phyloP scores from a whole-genome alignment of 106 monocot species.

The Dendrobium chrysotoxum region DNA sequence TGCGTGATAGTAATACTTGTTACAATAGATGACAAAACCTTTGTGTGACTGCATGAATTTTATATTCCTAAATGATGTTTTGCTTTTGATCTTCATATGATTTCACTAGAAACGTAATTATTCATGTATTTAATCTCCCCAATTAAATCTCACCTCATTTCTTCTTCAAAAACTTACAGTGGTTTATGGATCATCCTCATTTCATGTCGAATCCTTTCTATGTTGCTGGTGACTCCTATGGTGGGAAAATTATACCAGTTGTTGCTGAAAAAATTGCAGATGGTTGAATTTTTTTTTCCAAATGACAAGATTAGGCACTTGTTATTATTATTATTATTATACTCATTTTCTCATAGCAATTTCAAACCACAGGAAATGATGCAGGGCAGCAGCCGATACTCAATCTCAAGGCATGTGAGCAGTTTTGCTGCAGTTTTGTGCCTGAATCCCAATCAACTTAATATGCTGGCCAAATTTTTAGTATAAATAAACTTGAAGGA shows the following conservation, averaged over 20 bases:
- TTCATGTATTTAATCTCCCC: neutral
- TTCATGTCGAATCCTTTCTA: conserved; percentile 9
- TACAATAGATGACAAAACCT: neutral
- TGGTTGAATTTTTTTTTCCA: neutral
- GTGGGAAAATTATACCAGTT: conserved; percentile 9
- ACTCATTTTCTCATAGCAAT: neutral
- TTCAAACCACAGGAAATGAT: conserved; percentile 4
- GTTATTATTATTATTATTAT: neutral
- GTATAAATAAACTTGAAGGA: neutral
- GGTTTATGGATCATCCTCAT: conserved; percentile 2
- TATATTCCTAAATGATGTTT: neutral
- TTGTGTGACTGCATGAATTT: neutral
- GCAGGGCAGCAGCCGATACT: neutral
- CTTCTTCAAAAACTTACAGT: conserved; percentile 2
- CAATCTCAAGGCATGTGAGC: neutral
- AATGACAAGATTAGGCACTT: neutral
- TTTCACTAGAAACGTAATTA: neutral
- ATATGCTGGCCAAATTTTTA: neutral
- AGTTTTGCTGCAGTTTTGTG: neutral
- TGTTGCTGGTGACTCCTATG: conserved; percentile 14
- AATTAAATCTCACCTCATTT: neutral
- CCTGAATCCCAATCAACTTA: neutral
- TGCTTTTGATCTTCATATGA: neutral
- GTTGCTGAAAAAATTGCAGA: neutral
- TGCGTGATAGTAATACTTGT: neutral